Evolutionary conservation across 352 stramenopile genomes (phyloP), one percentile per base, ranked within the genome.

Genomic region (Halophytophthora polymorphica): DNA sequence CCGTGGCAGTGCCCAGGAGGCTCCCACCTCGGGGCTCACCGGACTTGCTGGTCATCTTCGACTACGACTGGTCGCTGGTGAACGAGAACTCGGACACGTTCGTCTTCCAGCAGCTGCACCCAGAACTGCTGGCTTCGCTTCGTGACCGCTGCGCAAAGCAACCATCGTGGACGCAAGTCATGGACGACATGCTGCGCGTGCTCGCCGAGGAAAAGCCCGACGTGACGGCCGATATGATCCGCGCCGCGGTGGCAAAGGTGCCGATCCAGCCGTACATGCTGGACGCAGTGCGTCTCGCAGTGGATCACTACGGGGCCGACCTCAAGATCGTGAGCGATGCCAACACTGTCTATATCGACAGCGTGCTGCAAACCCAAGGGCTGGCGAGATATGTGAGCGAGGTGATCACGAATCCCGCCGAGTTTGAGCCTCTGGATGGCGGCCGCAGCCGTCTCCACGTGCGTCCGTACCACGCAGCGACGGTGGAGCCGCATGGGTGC

Each of bases 51-150:
- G 74, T 90, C 28, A 53, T 91, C 37, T 90, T 93, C 35, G 83
- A 93, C 66, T 93, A 89, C 45, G 83, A 93, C 61, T 90, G 83
- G 76, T 93, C 73, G 23, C 64, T 93, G 39, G 71, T 93, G 43
- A 84, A 93, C 55, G 78, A 86, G 19, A 88, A 93, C 66, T 92
- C 83, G 36, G 83, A 93, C 57, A 86, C 64, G 31, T 88, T 82
- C 44, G 57, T 93, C 42, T 90, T 90, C 67, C 60, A 85, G 36
- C 25, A 69, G 51, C 59, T 90, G 5, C 77, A 86, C 38, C 77
- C 83, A 2, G 63, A 84, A 29, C 56, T 93, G 33, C 51, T 90
- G 3, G 46, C 50, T 1, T 58, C 71, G 13, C 45, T 90, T 8
- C 39, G 50, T 5, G 40, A 58, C 2, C 63, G 71, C 6, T 57